Evolutionary conservation across 371 early-diverging fungal species (phyloP), one percentile per base, ranked within the genome.

Genomic region (Syncephalastrum sp.): DNA sequence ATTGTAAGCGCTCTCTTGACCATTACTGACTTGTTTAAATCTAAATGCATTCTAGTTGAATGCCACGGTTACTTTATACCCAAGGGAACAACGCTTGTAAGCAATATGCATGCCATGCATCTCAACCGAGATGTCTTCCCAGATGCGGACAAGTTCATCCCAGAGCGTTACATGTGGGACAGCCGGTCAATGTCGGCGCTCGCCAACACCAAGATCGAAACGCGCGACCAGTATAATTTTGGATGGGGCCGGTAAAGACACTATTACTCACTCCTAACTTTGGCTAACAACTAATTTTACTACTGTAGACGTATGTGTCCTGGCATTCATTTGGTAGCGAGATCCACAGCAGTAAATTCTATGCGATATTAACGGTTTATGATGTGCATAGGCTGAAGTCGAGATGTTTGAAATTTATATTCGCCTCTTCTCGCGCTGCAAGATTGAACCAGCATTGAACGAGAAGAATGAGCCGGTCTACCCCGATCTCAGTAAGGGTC

Each of bases 31-130:
- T 21, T 21, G 21, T 21, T 21, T 2, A 21, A 21, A 1, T 1
- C 2, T 21, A 21, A 21, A 21, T 21, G 21, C 2, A 21, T 21
- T 17, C 5, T 50, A 64, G 64, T 64, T 16, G 48, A 51, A 44
- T 29, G 65, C 27, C 57, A 50, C 19, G 75, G 71, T 12, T 67
- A 69, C 56, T 53, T 43, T 14, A 73, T 78, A n/a, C 79, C 71
- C 16, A 70, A 72, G 55, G 68, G 68, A 19, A 64, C 69, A 6
- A 42, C 42, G 13, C 38, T 75, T 23, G 48, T 70, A 21, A 49
- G 61, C 47, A 66, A 66, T 50, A 55, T 60, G 51, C 16, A 53
- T 12, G 66, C 42, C 43, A 63, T 63, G 19, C 70, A 70, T 43
- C 29, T 45, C 27, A 49, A 66, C 42, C 50, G 59, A 2, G 38